Conservation (phyloP, 345 rosid genomes). For the Rubroshorea leprosula region DNA sequence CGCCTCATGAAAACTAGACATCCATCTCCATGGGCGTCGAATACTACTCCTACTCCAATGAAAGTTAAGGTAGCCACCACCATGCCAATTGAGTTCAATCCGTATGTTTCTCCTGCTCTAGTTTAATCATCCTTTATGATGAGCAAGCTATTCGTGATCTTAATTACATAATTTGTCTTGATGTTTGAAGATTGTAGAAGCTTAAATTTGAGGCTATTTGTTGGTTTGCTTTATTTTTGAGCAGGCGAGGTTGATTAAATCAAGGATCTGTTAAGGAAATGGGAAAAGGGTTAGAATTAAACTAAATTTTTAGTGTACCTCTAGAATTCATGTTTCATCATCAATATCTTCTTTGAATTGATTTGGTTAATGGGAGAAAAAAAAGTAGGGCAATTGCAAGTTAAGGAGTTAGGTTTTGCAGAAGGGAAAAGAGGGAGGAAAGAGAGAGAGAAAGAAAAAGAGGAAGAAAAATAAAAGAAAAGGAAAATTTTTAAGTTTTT, state of each 20-base stretch:
- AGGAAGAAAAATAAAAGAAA: neutral
- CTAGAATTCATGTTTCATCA: neutral
- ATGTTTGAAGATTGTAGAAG: neutral
- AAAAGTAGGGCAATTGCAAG: too few relatives aligned
- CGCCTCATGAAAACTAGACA: constrained; percentile 44
- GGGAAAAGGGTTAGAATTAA: constrained; percentile 42
- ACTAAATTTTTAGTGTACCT: neutral
- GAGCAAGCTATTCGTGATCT: constrained; percentile 30
- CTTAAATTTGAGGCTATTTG: neutral
- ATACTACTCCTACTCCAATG: constrained; percentile 35
- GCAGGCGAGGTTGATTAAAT: constrained; percentile 74
- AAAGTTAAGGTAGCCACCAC: constrained; percentile 47
- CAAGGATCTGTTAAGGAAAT: constrained; percentile 77
- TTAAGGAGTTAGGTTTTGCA: too few relatives aligned
- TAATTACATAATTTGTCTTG: neutral
- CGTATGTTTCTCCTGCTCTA: constrained; percentile 63
- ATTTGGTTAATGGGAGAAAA: too few relatives aligned
- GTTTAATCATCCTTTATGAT: constrained; percentile 36
- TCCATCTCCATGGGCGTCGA: constrained; percentile 19
- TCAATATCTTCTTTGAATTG: too few relatives aligned
- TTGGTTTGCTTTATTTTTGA: neutral
- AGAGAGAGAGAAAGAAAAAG: too few relatives aligned
- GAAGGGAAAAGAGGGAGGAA: too few relatives aligned
- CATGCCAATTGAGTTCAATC: constrained; percentile 81
- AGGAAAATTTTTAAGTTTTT: neutral